Evolutionary conservation across 345 rosid species (phyloP), one percentile per base, ranked within the genome.

Genomic region (Lepidium didymum): DNA sequence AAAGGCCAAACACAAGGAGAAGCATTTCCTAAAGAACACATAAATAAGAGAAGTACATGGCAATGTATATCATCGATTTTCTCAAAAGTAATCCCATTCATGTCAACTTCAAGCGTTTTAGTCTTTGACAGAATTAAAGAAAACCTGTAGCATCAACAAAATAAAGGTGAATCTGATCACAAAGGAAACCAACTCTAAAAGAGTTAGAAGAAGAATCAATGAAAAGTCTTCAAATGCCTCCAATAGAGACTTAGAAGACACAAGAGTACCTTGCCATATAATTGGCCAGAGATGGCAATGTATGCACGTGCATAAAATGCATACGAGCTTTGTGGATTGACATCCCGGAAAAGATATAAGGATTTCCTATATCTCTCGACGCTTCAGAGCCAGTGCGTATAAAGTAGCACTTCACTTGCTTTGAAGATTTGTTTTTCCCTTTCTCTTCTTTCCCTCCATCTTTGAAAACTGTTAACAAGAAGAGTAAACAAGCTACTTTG

Each of bases 361-460:
- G 69, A 27, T 51, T 55, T 25, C 40, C 50, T 14, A 21, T 5
- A 23, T 84, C 87, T 55, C 23, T 44, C 2, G 47, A 47, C 11
- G 87, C 78, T 18, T 67, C 34, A 5, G 89, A 86, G 66, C 82
- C 88, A 21, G 82, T 62, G 57, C 87, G 72, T 46, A 87, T 82
- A 68, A 92, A 92, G 42, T 71, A 81, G 62, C 98, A 86, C 67
- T 64, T 89, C 8, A 89, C 84, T 0, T 82, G 34, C 21, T 86
- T 84, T 5, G 78, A 15, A 6, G 79, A 81, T n/a, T 78, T 80
- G 46, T 79, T 81, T 68, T 80, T 89, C 73, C 74, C 85, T 78
- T 76, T 92, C 54, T 79, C 94, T 69, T 71, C 85, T 72, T 84
- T 92, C 38, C 91, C 87, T 21, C 95, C 91, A 78, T 89, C 95